Percentiles rank a stretch among this genome's conserved stretches.
Conservation (phyloP, 345 rosid species). For the Citrus sinensis region DNA sequence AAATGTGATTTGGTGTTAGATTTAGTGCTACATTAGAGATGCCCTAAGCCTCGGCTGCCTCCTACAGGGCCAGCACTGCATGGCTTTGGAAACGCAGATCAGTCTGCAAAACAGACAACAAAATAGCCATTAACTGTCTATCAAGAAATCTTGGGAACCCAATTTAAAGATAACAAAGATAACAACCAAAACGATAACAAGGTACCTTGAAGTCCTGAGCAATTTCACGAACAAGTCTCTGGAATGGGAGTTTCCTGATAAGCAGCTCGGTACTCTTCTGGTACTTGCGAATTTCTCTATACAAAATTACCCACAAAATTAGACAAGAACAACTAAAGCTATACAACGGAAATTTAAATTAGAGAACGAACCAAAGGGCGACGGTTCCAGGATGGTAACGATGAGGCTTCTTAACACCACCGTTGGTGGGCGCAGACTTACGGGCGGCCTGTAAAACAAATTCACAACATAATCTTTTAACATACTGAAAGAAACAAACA, state of each 20-base stretch:
- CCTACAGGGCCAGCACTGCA: constrained; percentile 82
- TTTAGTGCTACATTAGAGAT: too few species aligned
- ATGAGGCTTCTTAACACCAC: constrained; percentile 93
- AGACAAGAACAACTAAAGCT: background rate
- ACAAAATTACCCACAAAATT: too few species aligned
- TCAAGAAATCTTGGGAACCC: too few species aligned
- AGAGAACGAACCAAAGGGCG: constrained; percentile 64
- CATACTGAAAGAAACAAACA: too few species aligned
- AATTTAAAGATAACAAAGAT: too few species aligned
- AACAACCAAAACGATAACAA: rapidly evolving
- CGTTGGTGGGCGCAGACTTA: constrained; percentile 92
- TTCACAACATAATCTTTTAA: background rate
- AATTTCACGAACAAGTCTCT: constrained; percentile 90
- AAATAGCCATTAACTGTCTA: too few species aligned
- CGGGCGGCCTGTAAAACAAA: constrained; percentile 65
- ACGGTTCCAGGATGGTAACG: constrained; percentile 96
- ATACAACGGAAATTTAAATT: background rate
- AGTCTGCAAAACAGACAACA: constrained; percentile 33
- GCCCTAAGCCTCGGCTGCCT: constrained; percentile 69
- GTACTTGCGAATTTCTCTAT: constrained; percentile 83
- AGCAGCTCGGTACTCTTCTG: constrained; percentile 91
- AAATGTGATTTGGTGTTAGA: too few species aligned
- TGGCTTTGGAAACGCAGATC: constrained; percentile 95
- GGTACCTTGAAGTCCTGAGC: constrained; percentile 82
- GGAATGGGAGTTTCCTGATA: constrained; percentile 85